These are phyloP conservation scores for Russula foetens DNA, from an alignment of 768 basidiomycete genomes.

Conservation along the genomic window DNA sequence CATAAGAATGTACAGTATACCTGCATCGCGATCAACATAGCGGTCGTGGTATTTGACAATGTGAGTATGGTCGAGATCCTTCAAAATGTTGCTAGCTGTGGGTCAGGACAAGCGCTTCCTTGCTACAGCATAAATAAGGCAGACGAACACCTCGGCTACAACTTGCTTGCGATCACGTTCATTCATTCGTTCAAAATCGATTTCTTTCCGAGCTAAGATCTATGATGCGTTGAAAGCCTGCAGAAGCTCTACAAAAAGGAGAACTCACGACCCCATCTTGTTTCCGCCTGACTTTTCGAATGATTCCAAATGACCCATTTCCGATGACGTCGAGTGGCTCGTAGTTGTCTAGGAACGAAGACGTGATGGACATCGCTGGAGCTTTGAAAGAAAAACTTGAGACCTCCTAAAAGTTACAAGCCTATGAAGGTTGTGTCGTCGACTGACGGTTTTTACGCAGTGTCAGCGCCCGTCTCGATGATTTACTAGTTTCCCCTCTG, in stretches of 20 bases:
- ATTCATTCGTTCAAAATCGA: slow-evolving; percentile 96
- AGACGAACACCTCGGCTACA: slow-evolving; percentile 89
- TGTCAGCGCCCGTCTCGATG: background rate
- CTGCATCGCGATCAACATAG: slow-evolving; percentile 81
- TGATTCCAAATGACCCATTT: slow-evolving; percentile 96
- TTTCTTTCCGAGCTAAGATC: slow-evolving; percentile 88
- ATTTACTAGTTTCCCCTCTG: background rate
- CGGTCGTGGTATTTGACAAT: slow-evolving; percentile 95
- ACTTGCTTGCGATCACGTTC: slow-evolving; percentile 96
- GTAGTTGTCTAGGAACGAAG: slow-evolving; percentile 60
- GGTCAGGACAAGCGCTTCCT: background rate
- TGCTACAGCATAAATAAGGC: background rate
- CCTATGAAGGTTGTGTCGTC: background rate
- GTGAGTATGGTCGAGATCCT: slow-evolving; percentile 90
- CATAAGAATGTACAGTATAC: slow-evolving; percentile 96
- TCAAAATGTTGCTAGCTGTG: slow-evolving; percentile 77
- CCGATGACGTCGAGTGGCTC: slow-evolving; percentile 89
- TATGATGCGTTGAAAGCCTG: slow-evolving; percentile 25
- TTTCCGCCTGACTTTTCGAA: slow-evolving; percentile 86
- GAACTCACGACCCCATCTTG: slow-evolving; percentile 68
- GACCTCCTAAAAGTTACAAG: background rate
- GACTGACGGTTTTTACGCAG: background rate
- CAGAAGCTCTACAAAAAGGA: background rate
- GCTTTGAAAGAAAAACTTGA: background rate
- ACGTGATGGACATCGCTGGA: slow-evolving; percentile 19